These are phyloP conservation scores for Nakazawaea holstii DNA, from an alignment of 805 yeast species.

Conservation along the genomic window DNA sequence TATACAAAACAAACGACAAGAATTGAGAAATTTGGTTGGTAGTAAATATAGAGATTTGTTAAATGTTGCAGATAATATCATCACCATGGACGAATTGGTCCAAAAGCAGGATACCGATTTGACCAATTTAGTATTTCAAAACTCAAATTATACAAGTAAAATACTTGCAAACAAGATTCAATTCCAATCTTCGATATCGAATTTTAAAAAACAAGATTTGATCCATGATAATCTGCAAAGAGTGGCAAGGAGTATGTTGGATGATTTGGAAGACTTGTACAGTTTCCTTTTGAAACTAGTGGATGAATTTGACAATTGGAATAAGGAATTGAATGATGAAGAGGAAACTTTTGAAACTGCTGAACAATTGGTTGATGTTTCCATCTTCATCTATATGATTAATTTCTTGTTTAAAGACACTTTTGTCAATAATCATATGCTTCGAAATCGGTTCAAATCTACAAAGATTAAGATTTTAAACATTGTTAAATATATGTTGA, in stretches of 20 bases:
- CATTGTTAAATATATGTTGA: conserved; percentile 17
- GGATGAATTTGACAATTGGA: conserved; percentile 15
- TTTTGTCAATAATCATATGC: conserved; percentile 3
- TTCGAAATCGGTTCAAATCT: conserved; percentile 13
- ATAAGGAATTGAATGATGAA: conserved; percentile 21
- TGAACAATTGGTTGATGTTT: conserved; percentile 1
- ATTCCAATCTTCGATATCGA: conserved; percentile 13
- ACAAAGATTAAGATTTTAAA: conserved; percentile 15
- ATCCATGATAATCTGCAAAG: conserved; percentile 15
- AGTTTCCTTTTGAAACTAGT: background rate
- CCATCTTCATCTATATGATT: conserved; percentile 17
- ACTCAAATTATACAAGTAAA: conserved; percentile 21
- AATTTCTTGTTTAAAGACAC: conserved; percentile 17
- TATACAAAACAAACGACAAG: conserved; percentile 17
- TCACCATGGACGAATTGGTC: conserved; percentile 25
- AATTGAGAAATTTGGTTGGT: conserved; percentile 27
- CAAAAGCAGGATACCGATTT: conserved; percentile 20
- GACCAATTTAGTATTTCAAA: conserved; percentile 22
- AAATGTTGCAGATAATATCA: conserved; percentile 31
- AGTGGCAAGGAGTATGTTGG: conserved; percentile 21
- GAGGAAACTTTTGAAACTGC: conserved; percentile 11
- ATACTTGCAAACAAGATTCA: conserved; percentile 15
- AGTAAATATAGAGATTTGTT: conserved; percentile 29
- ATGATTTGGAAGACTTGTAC: conserved; percentile 17
- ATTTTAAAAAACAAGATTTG: conserved; percentile 5